These are phyloP conservation scores for Hygrocybe punicea DNA, from an alignment of 768 basidiomycete species.

Conservation along the genomic window DNA sequence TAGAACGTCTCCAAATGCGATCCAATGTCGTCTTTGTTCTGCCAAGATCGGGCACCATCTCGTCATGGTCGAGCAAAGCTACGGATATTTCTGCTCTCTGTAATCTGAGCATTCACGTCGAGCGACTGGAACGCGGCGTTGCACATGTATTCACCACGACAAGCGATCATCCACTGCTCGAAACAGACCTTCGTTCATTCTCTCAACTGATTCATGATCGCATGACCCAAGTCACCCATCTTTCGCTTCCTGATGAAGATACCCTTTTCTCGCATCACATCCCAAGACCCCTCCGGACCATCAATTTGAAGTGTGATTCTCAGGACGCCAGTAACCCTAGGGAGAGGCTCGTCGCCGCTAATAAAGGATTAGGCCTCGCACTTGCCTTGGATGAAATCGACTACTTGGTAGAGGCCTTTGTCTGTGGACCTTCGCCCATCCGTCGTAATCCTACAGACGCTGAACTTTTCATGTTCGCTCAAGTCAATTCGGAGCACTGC, in stretches of 20 bases:
- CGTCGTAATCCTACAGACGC: constrained; percentile 91
- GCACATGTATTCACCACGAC: constrained; percentile 59
- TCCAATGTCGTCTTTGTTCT: constrained; percentile 64
- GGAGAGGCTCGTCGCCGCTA: constrained; percentile 68
- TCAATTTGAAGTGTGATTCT: constrained; percentile 51
- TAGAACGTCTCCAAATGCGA: constrained; percentile 31
- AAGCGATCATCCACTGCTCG: constrained; percentile 39
- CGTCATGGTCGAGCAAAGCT: constrained; percentile 99
- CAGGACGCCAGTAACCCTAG: constrained; percentile 40
- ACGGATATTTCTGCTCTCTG: constrained; percentile 92
- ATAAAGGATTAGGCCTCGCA: constrained; percentile 84
- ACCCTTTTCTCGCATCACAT: constrained; percentile 56
- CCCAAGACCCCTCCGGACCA: constrained; percentile 65
- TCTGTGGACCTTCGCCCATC: constrained; percentile 63
- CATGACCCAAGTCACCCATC: constrained; percentile 85
- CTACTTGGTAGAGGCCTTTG: constrained; percentile 87
- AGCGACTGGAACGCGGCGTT: constrained; percentile 83
- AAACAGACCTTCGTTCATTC: constrained; percentile 50
- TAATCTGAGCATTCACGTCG: constrained; percentile 66
- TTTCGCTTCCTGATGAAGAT: constrained; percentile 54
- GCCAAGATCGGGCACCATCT: constrained; percentile 87
- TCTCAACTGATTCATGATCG: constrained; percentile 84
- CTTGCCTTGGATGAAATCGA: constrained; percentile 86
- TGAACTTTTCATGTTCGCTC: constrained; percentile 99
- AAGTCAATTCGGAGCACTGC: constrained; percentile 99